Conservation (phyloP, 2,329 filamentous ascomycete genomes). For the Trichophaea hybrida region DNA sequence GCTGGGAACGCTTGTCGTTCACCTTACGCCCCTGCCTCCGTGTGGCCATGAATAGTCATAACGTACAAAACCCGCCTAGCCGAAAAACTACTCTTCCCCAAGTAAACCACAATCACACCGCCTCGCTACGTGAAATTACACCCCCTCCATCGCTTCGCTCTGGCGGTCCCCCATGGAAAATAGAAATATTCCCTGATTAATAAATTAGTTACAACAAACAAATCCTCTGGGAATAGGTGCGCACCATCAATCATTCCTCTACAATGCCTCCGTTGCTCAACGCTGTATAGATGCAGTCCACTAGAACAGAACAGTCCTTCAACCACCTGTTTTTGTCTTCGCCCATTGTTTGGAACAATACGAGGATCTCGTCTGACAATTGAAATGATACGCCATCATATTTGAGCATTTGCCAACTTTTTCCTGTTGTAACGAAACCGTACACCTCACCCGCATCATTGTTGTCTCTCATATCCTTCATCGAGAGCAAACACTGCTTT, state of each 20-base stretch:
- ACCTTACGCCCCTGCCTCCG: too few species aligned
- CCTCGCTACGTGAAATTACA: too few species aligned
- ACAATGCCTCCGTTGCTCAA: conserved; percentile 12
- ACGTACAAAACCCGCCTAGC: too few species aligned
- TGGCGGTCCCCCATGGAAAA: too few species aligned
- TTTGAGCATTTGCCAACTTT: conserved; percentile 6
- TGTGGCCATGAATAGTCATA: too few species aligned
- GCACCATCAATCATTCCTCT: not conserved
- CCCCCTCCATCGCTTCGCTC: too few species aligned
- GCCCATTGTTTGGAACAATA: conserved; percentile 10
- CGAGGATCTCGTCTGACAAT: conserved; percentile 2
- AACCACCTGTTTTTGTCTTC: conserved; percentile 12
- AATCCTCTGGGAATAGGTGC: too few species aligned
- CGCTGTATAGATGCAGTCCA: conserved; percentile 15
- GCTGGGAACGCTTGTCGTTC: too few species aligned
- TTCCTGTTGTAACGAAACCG: conserved; percentile 6
- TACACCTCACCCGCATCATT: conserved; percentile 7
- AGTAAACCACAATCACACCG: too few species aligned
- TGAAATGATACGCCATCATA: conserved; percentile 7
- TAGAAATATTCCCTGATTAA: too few species aligned
- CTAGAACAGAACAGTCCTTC: conserved; percentile 7
- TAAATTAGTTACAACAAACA: too few species aligned
- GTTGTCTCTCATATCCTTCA: conserved; percentile 14
- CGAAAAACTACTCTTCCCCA: too few species aligned
- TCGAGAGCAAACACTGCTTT: conserved; percentile 12